These are phyloP conservation scores for Taphrina populina DNA, from an alignment of 1,139 yeast genomes.

Conservation along the genomic window DNA sequence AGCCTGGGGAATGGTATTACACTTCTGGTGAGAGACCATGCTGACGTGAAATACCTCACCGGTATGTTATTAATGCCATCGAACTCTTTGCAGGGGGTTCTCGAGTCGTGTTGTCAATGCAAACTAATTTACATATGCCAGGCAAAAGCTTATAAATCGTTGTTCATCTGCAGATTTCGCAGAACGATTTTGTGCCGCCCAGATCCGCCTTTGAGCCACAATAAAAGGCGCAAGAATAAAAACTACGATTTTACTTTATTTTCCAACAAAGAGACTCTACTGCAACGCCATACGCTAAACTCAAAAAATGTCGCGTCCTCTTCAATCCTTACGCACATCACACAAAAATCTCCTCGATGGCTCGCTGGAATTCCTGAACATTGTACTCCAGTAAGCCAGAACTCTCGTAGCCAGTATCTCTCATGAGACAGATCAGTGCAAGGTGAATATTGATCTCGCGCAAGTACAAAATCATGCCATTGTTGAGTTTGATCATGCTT, in stretches of 20 bases:
- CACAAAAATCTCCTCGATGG: conserved; percentile 66
- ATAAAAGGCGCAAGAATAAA: no score
- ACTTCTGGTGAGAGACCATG: conserved; percentile 8
- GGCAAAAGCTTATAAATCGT: no score
- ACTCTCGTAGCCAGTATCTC: conserved; percentile 53
- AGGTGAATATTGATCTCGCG: conserved; percentile 91
- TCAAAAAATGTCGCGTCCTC: not conserved
- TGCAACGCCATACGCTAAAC: not conserved
- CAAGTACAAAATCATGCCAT: conserved; percentile 77
- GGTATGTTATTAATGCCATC: no score
- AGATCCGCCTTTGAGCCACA: no score
- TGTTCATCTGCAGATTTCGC: no score
- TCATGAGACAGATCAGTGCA: conserved; percentile 82
- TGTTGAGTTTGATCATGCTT: conserved; percentile 52
- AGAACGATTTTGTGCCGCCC: no score
- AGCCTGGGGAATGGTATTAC: conserved; percentile 18
- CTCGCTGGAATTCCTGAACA: conserved; percentile 73
- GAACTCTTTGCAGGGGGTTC: no score
- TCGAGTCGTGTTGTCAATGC: no score
- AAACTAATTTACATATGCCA: no score
- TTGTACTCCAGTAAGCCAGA: conserved; percentile 85
- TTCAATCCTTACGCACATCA: not conserved
- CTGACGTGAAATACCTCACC: no score
- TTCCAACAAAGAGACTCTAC: no score
- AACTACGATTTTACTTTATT: no score